Conservation (phyloP, 208 protist genomes). For the Herpetomonas samuelpessoai region DNA sequence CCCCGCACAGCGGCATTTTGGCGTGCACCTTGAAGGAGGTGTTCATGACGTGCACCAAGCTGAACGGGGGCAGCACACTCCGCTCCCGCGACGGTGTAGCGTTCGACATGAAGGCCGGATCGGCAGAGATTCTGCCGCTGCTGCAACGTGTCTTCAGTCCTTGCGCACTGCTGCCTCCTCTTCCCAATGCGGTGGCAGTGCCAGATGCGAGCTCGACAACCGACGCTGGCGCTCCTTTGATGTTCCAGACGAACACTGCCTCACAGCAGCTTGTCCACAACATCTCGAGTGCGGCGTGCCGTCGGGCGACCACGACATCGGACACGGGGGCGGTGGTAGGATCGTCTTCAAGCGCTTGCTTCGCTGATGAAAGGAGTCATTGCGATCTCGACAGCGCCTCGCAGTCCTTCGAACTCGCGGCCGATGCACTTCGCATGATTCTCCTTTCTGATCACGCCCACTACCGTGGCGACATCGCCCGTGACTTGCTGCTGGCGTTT, state of each 20-base stretch:
- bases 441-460: conserved; percentile 76
- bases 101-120: not conserved
- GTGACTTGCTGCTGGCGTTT: conserved; percentile 43
- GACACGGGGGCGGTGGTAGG: not conserved
- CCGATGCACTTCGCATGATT: conserved; percentile 74
- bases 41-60: not conserved
- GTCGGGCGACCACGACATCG: not conserved
- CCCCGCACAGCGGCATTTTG: not conserved
- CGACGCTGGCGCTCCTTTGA: no score
- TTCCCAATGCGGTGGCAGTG: not conserved
- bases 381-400: no score
- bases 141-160: not conserved
- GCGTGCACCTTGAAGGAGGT: not conserved
- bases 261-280: not conserved
- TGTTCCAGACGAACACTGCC: not conserved
- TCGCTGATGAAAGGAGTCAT: no score
- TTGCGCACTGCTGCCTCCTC: not conserved
- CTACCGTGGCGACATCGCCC: conserved; percentile 51
- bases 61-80: no score
- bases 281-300: not conserved
- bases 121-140: not conserved
- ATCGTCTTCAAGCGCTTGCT: no score
- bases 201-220: not conserved
- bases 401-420: conserved; percentile 30
- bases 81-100: not conserved